Conservation (phyloP, 257 asterid species). For the Echium plantagineum region DNA sequence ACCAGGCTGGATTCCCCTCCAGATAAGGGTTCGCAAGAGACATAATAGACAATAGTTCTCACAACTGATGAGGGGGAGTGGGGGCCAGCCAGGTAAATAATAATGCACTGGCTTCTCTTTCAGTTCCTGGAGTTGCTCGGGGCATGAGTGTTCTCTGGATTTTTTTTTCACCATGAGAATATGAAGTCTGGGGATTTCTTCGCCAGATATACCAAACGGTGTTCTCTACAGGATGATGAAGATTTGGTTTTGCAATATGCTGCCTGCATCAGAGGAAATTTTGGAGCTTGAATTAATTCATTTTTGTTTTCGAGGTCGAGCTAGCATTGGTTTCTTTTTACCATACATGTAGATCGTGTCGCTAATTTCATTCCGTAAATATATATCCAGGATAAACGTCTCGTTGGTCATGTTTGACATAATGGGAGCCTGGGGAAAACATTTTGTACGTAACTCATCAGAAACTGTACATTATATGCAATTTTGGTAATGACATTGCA, state of each 20-base stretch:
- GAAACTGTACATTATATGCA: conserved; percentile 54
- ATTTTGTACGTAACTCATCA: conserved; percentile 43
- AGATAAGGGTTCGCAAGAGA: conserved; percentile 62
- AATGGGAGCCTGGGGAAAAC: conserved; percentile 20
- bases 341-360: conserved; percentile 22
- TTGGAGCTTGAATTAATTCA: conserved; percentile 20
- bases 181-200: conserved; percentile 24
- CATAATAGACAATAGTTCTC: conserved; percentile 27
- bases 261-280: conserved; percentile 19
- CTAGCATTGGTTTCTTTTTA: conserved; percentile 22
- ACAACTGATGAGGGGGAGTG: conserved; percentile 7
- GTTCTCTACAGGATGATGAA: conserved; percentile 14
- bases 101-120: conserved; percentile 12
- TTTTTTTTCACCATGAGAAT: conserved; percentile 14
- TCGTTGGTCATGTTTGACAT: conserved; percentile 28
- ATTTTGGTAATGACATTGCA: background rate
- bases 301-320: conserved; percentile 21
- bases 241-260: conserved; percentile 14
- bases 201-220: conserved; percentile 18
- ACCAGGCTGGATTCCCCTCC: conserved; percentile 43
- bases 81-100: conserved; percentile 13
- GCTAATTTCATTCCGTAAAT: conserved; percentile 37
- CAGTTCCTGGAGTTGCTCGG: conserved; percentile 21
- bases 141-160: conserved; percentile 11
- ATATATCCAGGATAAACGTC: conserved; percentile 40